These are phyloP conservation scores for Penicillium polonicum DNA, from an alignment of 2,329 filamentous ascomycete genomes.

Conservation along the genomic window DNA sequence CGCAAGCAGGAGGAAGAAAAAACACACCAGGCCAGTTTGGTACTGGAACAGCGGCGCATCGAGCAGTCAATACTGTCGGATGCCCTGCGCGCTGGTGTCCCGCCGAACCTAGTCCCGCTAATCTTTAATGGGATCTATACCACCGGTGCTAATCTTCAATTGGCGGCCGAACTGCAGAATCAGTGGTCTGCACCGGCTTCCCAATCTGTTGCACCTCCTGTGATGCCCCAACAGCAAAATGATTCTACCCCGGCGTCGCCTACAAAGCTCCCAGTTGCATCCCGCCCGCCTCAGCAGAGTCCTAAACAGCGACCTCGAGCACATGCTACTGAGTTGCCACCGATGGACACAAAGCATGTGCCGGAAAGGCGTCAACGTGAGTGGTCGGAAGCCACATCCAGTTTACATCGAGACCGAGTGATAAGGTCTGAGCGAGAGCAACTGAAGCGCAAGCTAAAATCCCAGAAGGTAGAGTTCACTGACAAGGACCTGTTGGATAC, in stretches of 20 bases:
- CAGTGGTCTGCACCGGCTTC: background rate
- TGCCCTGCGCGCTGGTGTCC: conserved; percentile 67
- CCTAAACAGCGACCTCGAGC: background rate
- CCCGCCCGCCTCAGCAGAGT: background rate
- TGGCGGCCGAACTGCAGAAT: background rate
- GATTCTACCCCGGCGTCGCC: no score
- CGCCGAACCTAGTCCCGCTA: conserved; percentile 70
- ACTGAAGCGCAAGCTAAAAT: background rate
- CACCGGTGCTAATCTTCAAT: background rate
- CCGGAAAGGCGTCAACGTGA: background rate
- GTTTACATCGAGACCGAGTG: background rate
- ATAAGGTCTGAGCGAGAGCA: background rate
- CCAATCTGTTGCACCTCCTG: background rate
- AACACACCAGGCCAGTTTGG: conserved; percentile 60
- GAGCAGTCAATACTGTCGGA: conserved; percentile 71
- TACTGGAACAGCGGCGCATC: conserved; percentile 69
- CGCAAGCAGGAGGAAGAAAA: conserved; percentile 68
- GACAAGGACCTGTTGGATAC: background rate
- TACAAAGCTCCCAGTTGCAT: background rate
- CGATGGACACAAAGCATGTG: background rate
- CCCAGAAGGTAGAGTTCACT: background rate
- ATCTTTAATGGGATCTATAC: conserved; percentile 52
- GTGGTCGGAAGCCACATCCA: background rate
- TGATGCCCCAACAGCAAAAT: background rate
- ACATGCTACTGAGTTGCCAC: background rate